Conservation (phyloP, 805 yeast species). For the Candida taoyuanica region DNA sequence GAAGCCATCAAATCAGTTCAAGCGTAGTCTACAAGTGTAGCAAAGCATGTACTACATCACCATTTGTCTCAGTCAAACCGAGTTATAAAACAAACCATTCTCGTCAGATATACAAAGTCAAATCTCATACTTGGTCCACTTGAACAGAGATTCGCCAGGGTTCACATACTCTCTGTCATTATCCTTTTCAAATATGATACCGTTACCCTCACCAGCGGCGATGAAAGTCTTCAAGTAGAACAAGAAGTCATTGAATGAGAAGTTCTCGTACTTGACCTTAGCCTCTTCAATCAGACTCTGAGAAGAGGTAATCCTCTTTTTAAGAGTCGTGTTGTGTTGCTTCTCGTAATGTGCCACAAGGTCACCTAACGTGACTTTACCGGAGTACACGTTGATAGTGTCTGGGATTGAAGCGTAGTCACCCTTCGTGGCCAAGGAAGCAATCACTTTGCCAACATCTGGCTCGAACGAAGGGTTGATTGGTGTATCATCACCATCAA, state of each 20-base stretch:
- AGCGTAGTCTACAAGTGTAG: too few species aligned
- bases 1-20: neutral
- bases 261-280: conserved; percentile 28
- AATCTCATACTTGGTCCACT: conserved; percentile 34
- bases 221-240: conserved; percentile 33
- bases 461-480: conserved; percentile 33
- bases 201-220: conserved; percentile 39
- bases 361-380: conserved; percentile 34
- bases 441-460: conserved; percentile 43
- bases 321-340: conserved; percentile 32
- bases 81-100: neutral
- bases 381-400: conserved; percentile 39
- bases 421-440: conserved; percentile 34
- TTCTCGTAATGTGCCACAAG: conserved; percentile 38
- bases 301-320: conserved; percentile 29
- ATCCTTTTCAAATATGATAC: conserved; percentile 27
- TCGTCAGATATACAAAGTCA: conserved; percentile 1
- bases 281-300: conserved; percentile 33
- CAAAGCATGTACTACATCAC: too few species aligned
- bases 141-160: conserved; percentile 41
- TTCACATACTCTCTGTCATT: conserved; percentile 41
- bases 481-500: conserved; percentile 37
- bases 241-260: conserved; percentile 31
- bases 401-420: conserved; percentile 40
- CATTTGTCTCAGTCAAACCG: too few species aligned